A percentile compares a stretch with the other conserved stretches of the same genome.
Evolutionary conservation across 352 stramenopile species (phyloP).

Genomic region (Phytophthora europaea): DNA sequence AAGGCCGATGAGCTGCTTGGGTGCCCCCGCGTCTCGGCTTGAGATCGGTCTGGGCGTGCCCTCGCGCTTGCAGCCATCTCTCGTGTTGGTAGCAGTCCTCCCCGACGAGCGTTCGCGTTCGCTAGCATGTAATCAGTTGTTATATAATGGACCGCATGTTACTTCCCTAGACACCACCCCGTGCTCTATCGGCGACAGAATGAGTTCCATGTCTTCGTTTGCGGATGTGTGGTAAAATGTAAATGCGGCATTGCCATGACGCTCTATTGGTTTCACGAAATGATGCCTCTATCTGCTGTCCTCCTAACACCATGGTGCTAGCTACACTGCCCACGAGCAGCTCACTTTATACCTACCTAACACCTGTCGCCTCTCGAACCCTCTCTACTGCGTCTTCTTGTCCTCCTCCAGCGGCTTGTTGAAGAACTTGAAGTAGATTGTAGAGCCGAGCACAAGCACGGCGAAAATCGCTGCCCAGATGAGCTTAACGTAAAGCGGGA

Average conservation of each 20-base stretch:
- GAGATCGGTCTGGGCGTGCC: slow-evolving; percentile 25
- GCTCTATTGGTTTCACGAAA: slow-evolving; percentile 21
- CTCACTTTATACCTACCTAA: slow-evolving; percentile 7
- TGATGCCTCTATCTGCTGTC: slow-evolving; percentile 19
- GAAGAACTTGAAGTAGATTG: slow-evolving; percentile 87
- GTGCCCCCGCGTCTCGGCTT: slow-evolving; percentile 15
- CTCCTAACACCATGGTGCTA: slow-evolving; percentile 11
- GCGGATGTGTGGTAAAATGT: background rate
- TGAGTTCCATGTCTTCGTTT: background rate
- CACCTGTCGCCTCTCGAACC: slow-evolving; percentile 5
- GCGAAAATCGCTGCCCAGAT: slow-evolving; percentile 82
- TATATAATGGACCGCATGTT: slow-evolving; percentile 42
- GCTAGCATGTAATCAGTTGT: slow-evolving; percentile 32
- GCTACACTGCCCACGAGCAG: background rate
- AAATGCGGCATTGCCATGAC: slow-evolving; percentile 4
- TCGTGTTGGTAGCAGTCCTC: slow-evolving; percentile 26
- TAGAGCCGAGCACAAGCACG: slow-evolving; percentile 80
- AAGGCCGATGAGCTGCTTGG: slow-evolving; percentile 14
- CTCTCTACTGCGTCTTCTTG: slow-evolving; percentile 52
- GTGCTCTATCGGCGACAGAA: background rate
- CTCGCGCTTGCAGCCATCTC: slow-evolving; percentile 20
- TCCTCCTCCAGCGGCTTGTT: slow-evolving; percentile 55
- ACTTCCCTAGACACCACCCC: slow-evolving; percentile 1
- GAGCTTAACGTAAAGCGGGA: slow-evolving; percentile 83
- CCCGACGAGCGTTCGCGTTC: slow-evolving; percentile 19